These are phyloP conservation scores for Trametes cubensis DNA, from an alignment of 768 basidiomycete species.

Conservation along the genomic window DNA sequence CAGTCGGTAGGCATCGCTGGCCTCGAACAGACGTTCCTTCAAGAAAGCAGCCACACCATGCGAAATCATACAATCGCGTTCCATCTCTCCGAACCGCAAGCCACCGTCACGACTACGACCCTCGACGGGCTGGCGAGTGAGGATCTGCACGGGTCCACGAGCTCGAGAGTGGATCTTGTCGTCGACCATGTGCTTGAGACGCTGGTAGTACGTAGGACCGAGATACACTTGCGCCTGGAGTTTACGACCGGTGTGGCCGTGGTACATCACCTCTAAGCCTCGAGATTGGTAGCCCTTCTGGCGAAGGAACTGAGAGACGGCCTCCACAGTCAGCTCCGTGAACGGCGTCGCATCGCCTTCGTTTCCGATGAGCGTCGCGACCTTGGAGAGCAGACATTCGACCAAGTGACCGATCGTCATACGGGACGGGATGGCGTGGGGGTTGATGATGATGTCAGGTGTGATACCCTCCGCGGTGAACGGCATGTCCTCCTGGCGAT, in stretches of 20 bases:
- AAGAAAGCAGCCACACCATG: conserved; percentile 98
- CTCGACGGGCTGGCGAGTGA: conserved; percentile 97
- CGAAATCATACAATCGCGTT: conserved; percentile 99
- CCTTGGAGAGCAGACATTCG: conserved; percentile 94
- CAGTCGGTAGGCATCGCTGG: conserved; percentile 88
- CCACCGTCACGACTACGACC: conserved; percentile 99
- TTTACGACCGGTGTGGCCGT: conserved; percentile 97
- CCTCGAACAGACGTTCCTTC: conserved; percentile 95
- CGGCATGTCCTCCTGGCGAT: conserved; percentile 99
- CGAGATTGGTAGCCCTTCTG: conserved; percentile 95
- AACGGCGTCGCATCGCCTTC: conserved; percentile 99
- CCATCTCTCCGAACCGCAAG: conserved; percentile 99
- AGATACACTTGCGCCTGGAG: conserved; percentile 98
- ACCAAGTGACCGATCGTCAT: conserved; percentile 99
- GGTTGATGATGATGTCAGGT: conserved; percentile 97
- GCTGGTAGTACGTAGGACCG: conserved; percentile 98
- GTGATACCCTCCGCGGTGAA: conserved; percentile 97
- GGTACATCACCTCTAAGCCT: conserved; percentile 97
- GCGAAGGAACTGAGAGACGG: conserved; percentile 89
- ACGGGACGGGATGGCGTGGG: conserved; percentile 98
- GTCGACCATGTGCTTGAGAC: conserved; percentile 99
- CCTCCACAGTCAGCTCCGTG: conserved; percentile 96
- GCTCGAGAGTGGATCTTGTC: conserved; percentile 99
- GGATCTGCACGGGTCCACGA: conserved; percentile 94
- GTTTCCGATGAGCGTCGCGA: conserved; percentile 93